A percentile compares a stretch with the other conserved stretches of the same genome.
These are phyloP conservation scores for Thalassiosira mediterranea DNA, from an alignment of 352 stramenopile species.

Conservation along the genomic window DNA sequence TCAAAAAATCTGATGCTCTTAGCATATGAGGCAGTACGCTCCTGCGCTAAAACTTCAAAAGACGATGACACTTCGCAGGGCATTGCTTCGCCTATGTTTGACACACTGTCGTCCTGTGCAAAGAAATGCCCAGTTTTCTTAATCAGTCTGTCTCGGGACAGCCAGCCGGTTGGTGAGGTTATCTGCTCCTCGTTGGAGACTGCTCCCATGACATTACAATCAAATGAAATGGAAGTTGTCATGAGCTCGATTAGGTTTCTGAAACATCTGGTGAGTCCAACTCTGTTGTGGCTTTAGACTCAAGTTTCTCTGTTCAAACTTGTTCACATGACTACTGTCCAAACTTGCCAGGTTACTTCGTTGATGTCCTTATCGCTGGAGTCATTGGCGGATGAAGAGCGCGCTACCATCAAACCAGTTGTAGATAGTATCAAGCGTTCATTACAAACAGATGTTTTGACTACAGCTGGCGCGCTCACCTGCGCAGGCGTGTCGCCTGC, in stretches of 20 bases:
- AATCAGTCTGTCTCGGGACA: conserved; percentile 39
- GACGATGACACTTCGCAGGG: conserved; percentile 10
- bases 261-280: conserved; percentile 36
- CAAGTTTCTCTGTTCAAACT: too few species aligned
- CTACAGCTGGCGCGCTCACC: conserved; percentile 22
- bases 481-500: conserved; percentile 49
- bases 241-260: conserved; percentile 50
- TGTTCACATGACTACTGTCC: too few species aligned
- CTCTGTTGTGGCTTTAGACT: too few species aligned
- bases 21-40: conserved; percentile 37
- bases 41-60: background rate
- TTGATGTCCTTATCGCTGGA: conserved; percentile 24
- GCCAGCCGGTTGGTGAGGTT: conserved; percentile 27
- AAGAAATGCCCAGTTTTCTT: conserved; percentile 59
- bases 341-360: conserved; percentile 22
- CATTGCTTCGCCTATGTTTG: conserved; percentile 52
- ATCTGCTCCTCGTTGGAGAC: conserved; percentile 39
- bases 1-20: conserved; percentile 36
- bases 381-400: conserved; percentile 11
- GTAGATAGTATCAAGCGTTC: conserved; percentile 29
- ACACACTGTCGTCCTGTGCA: conserved; percentile 41
- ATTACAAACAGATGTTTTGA: conserved; percentile 33
- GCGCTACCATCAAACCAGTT: conserved; percentile 7
- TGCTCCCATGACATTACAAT: conserved; percentile 23
- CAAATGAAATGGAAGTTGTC: conserved; percentile 36